Evolutionary conservation across 129 eudicot genomes (phyloP).

Genomic region (Flaveria robusta): DNA sequence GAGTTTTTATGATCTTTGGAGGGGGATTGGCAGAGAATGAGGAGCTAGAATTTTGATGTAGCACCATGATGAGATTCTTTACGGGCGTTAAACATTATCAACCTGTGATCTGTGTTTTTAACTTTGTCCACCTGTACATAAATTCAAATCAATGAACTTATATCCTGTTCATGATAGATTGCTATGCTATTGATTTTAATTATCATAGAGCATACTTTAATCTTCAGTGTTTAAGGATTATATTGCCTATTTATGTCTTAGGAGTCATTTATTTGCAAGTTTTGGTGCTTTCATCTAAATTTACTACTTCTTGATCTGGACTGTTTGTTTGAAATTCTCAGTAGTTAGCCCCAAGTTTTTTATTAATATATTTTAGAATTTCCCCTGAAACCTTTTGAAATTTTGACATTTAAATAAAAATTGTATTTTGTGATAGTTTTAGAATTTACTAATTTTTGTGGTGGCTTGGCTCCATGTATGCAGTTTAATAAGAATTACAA

Average conservation of each 20-base stretch:
- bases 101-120: not conserved
- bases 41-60: slow-evolving; percentile 14
- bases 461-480: slow-evolving; percentile 10
- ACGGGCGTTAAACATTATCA: not conserved
- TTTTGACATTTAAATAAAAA: not conserved
- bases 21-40: slow-evolving; percentile 9
- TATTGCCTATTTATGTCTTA: slow-evolving; percentile 6
- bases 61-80: not conserved
- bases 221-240: not conserved
- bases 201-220: slow-evolving; percentile 1
- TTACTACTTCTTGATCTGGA: slow-evolving; percentile 3
- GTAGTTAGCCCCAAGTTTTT: not conserved
- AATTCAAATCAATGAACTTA: not conserved
- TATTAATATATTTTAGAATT: not conserved
- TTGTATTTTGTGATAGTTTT: not conserved
- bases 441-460: slow-evolving; percentile 9
- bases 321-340: slow-evolving; percentile 18
- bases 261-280: not conserved
- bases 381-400: not conserved
- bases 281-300: slow-evolving; percentile 19
- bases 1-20: slow-evolving; percentile 4
- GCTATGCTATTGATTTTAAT: slow-evolving; percentile 19
- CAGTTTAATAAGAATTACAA: not conserved
- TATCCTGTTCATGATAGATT: not conserved
- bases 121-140: not conserved